phyloP scores from a whole-genome alignment of 345 rosid species.

The Rhodamnia argentea region DNA sequence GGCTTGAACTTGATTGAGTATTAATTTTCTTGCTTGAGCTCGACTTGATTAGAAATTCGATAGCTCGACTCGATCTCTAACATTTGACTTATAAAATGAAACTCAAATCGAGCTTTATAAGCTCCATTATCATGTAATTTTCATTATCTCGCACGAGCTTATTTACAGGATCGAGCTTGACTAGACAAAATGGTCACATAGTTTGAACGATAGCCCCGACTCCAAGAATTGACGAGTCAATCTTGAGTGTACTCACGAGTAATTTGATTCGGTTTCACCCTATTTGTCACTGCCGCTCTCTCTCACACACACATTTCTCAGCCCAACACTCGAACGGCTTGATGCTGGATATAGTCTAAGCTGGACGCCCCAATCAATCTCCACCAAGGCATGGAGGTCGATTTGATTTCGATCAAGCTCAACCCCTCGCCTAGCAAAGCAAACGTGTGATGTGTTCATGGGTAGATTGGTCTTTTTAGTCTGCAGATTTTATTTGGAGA shows the following conservation, averaged over 20 bases:
- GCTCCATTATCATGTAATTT: background rate
- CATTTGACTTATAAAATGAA: background rate
- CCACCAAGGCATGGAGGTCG: too few relatives aligned
- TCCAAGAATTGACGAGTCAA: background rate
- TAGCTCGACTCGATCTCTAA: background rate
- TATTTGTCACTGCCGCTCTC: background rate
- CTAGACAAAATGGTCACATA: background rate
- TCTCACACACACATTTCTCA: background rate
- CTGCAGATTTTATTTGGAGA: background rate
- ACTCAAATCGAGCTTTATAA: background rate
- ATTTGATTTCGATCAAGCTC: too few relatives aligned
- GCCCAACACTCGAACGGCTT: background rate
- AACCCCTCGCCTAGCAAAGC: too few relatives aligned
- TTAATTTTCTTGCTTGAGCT: background rate
- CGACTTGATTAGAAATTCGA: background rate
- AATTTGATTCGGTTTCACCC: background rate
- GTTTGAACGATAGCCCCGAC: background rate
- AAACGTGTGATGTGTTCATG: too few relatives aligned
- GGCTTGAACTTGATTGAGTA: background rate
- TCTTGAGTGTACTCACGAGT: background rate
- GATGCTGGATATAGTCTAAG: background rate
- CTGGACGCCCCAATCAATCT: background rate
- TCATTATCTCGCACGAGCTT: background rate
- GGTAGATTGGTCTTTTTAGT: too few relatives aligned
- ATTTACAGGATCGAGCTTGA: background rate